Conservation (phyloP, 2,329 filamentous ascomycete genomes). For the Chaetomiaceae sp. region DNA sequence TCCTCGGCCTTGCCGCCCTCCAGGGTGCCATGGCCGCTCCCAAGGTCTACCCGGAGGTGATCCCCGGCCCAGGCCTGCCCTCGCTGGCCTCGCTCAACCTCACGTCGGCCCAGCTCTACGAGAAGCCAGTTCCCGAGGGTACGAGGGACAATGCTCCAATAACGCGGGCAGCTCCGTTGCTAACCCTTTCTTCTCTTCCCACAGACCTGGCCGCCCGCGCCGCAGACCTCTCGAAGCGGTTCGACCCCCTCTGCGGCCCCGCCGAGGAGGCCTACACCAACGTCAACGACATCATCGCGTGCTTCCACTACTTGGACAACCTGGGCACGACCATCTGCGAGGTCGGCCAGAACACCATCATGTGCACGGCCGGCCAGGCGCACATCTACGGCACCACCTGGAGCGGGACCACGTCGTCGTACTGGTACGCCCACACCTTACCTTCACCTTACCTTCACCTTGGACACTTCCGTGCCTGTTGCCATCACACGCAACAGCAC, state of each 20-base stretch:
- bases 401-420: background rate
- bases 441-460: too few relatives aligned
- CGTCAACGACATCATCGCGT: conserved; percentile 2
- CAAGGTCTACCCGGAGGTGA: conserved; percentile 2
- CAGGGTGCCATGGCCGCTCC: background rate
- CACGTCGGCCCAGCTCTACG: conserved; percentile 6
- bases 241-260: background rate
- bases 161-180: background rate
- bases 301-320: background rate
- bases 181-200: background rate
- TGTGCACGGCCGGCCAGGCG: background rate
- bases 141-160: too few relatives aligned
- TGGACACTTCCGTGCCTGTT: too few relatives aligned
- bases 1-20: background rate
- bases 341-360: background rate
- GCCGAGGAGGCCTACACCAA: background rate
- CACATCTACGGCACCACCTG: background rate
- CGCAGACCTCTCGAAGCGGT: background rate
- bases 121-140: background rate
- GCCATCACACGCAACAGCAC: too few relatives aligned
- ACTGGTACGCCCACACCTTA: too few relatives aligned
- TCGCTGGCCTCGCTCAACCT: conserved; percentile 1
- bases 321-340: background rate
- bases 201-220: background rate
- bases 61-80: conserved; percentile 2